Percentiles rank a stretch among this genome's conserved stretches.
Conservation (phyloP, 257 asterid genomes). For the Nicotiana paniculata region DNA sequence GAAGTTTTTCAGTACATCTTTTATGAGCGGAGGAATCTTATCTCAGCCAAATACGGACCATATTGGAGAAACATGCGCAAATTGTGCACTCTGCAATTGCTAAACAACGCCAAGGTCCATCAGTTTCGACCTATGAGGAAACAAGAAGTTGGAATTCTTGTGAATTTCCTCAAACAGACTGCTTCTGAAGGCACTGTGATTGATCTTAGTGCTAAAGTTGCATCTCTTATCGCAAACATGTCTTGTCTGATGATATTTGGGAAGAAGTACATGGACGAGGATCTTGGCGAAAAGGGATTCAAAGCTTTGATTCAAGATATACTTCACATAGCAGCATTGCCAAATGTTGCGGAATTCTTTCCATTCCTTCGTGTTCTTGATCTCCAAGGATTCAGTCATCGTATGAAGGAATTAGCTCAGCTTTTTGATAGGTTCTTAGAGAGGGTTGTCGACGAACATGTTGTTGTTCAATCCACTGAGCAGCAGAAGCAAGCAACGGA, state of each 20-base stretch:
- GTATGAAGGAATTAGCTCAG: neutral
- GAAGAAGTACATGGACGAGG: neutral
- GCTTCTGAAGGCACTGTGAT: neutral
- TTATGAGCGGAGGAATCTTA: slow-evolving; percentile 4
- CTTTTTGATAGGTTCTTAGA: slow-evolving; percentile 15
- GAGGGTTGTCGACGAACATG: slow-evolving; percentile 11
- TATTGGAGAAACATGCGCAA: slow-evolving; percentile 23
- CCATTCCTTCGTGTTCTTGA: slow-evolving; percentile 10
- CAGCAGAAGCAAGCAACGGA: neutral
- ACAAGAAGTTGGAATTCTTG: neutral
- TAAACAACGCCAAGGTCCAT: slow-evolving; percentile 4
- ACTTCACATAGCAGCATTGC: neutral
- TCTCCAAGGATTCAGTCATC: slow-evolving; percentile 9
- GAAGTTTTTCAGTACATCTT: neutral
- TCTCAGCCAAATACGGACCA: slow-evolving; percentile 8
- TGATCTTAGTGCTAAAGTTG: neutral
- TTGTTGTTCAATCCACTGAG: neutral
- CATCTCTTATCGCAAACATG: neutral
- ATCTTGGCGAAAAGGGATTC: neutral
- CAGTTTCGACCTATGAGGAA: neutral
- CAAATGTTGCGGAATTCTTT: neutral
- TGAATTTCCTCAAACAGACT: neutral
- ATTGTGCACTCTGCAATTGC: slow-evolving; percentile 13
- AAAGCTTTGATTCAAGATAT: neutral
- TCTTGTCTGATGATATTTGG: neutral